phyloP scores from a whole-genome alignment of 306 rosid species.

The Castanea sativa region DNA sequence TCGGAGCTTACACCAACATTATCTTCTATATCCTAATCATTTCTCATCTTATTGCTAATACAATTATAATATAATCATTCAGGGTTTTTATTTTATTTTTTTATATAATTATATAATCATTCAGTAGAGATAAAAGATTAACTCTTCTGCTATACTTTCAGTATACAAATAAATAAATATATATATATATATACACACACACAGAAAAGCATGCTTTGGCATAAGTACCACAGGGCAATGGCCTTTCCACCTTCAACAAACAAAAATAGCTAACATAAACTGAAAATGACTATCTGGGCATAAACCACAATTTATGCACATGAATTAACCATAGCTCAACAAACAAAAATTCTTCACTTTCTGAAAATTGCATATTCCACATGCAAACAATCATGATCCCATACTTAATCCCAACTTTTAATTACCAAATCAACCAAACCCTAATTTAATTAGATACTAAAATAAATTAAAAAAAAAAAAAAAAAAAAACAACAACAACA shows the following conservation, averaged over 20 bases:
- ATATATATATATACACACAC: not conserved
- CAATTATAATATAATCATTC: not conserved
- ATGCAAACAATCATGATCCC: not conserved
- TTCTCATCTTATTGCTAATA: not conserved
- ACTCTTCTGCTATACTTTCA: too few relatives aligned
- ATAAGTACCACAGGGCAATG: not conserved
- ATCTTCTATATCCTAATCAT: not conserved
- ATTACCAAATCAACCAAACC: not conserved
- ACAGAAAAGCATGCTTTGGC: not conserved
- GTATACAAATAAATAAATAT: too few relatives aligned
- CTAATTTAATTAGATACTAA: not conserved
- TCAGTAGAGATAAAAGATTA: not conserved
- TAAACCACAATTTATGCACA: too few relatives aligned
- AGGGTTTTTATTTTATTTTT: too few relatives aligned
- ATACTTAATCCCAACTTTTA: not conserved
- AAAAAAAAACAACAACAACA: too few relatives aligned
- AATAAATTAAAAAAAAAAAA: not conserved
- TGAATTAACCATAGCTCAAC: too few relatives aligned
- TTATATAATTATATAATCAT: not conserved
- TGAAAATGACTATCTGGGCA: not conserved
- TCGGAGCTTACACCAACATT: not conserved
- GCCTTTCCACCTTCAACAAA: not conserved
- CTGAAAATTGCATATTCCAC: not conserved
- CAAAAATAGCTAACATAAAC: not conserved
- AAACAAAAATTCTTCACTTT: too few relatives aligned